A percentile compares a stretch with the other conserved stretches of the same genome.
phyloP scores from a whole-genome alignment of 2,329 filamentous ascomycete genomes.

The Zymoseptoria tritici region DNA sequence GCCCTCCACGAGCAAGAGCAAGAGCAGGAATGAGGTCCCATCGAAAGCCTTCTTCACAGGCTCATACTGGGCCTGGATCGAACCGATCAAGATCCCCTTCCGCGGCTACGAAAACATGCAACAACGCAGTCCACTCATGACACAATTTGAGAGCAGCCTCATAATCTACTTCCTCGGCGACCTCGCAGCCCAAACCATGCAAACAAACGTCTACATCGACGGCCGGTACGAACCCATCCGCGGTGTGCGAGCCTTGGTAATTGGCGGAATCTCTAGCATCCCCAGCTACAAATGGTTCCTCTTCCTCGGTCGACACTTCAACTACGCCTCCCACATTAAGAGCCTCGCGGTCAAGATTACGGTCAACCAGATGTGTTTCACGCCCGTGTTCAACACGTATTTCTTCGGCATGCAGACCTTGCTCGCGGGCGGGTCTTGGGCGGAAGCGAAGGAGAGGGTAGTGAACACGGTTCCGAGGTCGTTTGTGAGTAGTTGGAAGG shows the following conservation, averaged over 20 bases:
- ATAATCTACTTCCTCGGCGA: conserved; percentile 75
- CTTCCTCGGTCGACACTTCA: conserved; percentile 74
- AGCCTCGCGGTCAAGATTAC: conserved; percentile 70
- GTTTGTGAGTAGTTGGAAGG: conserved; percentile 70
- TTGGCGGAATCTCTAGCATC: conserved; percentile 66
- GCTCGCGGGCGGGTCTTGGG: conserved; percentile 52
- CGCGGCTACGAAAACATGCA: conserved; percentile 63
- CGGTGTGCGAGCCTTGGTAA: conserved; percentile 63
- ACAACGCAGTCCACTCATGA: conserved; percentile 63
- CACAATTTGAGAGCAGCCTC: conserved; percentile 68
- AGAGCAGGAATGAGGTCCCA: background rate
- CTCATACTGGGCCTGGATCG: conserved; percentile 40
- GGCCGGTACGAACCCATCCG: conserved; percentile 58
- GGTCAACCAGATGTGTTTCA: conserved; percentile 74
- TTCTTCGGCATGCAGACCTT: conserved; percentile 47
- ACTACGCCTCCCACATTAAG: conserved; percentile 64
- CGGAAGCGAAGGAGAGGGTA: conserved; percentile 62
- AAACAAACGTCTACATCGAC: conserved; percentile 18
- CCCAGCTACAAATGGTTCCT: conserved; percentile 79
- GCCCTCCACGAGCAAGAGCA: conserved; percentile 1
- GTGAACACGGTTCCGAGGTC: conserved; percentile 68
- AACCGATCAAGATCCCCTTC: conserved; percentile 40
- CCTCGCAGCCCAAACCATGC: conserved; percentile 65
- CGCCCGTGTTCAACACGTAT: conserved; percentile 54
- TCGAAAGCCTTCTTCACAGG: conserved; percentile 33